Conservation (phyloP, 164 flowering plant species). For the Chloranthus sessilifolius region DNA sequence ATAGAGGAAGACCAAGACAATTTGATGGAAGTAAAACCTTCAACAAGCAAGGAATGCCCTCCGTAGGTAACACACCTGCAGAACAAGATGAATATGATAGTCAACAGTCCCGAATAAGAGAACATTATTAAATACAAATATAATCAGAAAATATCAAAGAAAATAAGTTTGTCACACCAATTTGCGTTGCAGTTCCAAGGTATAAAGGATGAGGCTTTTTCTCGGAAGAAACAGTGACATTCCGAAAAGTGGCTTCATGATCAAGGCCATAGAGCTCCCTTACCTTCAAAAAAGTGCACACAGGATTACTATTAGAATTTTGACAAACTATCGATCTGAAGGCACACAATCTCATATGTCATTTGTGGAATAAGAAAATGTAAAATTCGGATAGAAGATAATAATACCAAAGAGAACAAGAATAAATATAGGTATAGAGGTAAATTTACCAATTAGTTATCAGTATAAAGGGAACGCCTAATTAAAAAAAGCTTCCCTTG, state of each 20-base stretch:
- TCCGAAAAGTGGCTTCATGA: slow-evolving; percentile 64
- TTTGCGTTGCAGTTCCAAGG: slow-evolving; percentile 94
- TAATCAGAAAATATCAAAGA: background rate
- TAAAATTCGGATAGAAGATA: too few species aligned
- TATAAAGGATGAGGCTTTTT: slow-evolving; percentile 81
- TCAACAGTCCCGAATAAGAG: slow-evolving; percentile 7
- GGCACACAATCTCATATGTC: too few species aligned
- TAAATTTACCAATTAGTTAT: too few species aligned
- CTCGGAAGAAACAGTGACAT: slow-evolving; percentile 71
- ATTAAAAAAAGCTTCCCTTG: too few species aligned
- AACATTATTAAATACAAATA: background rate
- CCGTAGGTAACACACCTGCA: slow-evolving; percentile 90
- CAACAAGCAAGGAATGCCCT: slow-evolving; percentile 92
- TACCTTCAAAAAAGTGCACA: slow-evolving; percentile 39
- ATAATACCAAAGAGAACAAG: too few species aligned
- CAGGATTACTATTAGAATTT: background rate
- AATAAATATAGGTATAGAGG: too few species aligned
- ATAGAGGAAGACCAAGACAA: slow-evolving; percentile 73
- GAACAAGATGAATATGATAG: slow-evolving; percentile 8
- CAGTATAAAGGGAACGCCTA: too few species aligned
- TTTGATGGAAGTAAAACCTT: slow-evolving; percentile 83
- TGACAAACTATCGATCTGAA: background rate
- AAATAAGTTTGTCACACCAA: slow-evolving; percentile 39
- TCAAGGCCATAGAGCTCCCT: slow-evolving; percentile 93
- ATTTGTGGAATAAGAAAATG: too few species aligned